Base-by-base conservation (phyloP, 176 grass and related monocot species). In the Microstegium vimineum region DNA sequence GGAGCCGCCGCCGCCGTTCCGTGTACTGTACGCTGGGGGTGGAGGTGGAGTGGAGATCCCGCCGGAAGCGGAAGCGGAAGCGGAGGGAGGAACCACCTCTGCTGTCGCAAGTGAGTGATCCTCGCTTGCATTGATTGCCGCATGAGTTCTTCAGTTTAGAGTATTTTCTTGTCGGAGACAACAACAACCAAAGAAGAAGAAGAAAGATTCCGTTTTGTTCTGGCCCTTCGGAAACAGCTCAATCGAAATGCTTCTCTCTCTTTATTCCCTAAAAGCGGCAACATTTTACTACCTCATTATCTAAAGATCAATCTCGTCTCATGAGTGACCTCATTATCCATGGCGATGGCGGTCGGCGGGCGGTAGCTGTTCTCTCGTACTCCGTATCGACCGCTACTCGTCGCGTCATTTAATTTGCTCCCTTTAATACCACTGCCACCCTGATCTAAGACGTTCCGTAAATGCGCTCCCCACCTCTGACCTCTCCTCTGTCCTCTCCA, bases 381-480 rank as follows among this genome's bases (percentile, higher is more conserved):
- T 4, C n/a, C n/a, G n/a, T 1, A 51, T 51, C 47, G 16, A 20
- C 5, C 52, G 2, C 52, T 28, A 3, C 2, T 26, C 16, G 4
- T 26, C 16, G 4, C 17, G 42, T 79, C 51, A 28, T 67, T 80
- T 56, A 59, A 42, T 43, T 4, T 62, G 10, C 25, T 1, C 25
- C 33, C 42, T 86, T 86, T 40, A 59, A 68, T 86, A 30, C 22
- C 74, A 45, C 46, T 10, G 12, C 5, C 79, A 82, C 23, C 66
- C 46, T 66, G 66, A 78, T 78, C 78, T 78, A 82, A 67, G 73
- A 67, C 66, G 35, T 61, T 72, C 32, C 66, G 77, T 82, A 60
- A 90, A 86, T 86, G 83, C 83, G 13, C 25, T 13, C 69, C 62
- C 31, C n/a, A 79, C 62, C 56, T n/a, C n/a, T n/a, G n/a, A n/a